These are phyloP conservation scores for Cyclocybe aegerita DNA, from an alignment of 768 basidiomycete species.

Conservation along the genomic window DNA sequence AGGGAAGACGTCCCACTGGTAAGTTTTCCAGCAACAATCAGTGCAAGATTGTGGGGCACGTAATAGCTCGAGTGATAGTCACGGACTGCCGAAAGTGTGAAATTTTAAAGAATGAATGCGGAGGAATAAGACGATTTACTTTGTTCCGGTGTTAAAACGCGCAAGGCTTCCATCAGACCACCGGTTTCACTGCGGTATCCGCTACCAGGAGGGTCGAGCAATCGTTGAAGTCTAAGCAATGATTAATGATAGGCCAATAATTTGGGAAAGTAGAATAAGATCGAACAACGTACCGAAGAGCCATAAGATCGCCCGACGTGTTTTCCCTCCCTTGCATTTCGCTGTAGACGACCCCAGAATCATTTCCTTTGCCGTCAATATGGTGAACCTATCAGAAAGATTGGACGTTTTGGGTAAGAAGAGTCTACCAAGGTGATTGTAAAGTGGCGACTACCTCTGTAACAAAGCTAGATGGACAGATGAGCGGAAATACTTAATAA, in stretches of 20 bases:
- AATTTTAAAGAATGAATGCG: slow-evolving; percentile 4
- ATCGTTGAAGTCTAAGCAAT: slow-evolving; percentile 62
- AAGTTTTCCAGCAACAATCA: slow-evolving; percentile 88
- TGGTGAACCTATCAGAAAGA: slow-evolving; percentile 74
- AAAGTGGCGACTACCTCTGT: slow-evolving; percentile 49
- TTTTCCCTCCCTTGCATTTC: slow-evolving; percentile 98
- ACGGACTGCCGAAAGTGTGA: slow-evolving; percentile 56
- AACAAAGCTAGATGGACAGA: slow-evolving; percentile 37
- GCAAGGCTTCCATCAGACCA: slow-evolving; percentile 89
- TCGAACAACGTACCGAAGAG: slow-evolving; percentile 58
- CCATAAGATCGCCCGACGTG: slow-evolving; percentile 88
- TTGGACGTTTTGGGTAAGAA: not conserved
- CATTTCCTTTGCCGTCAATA: slow-evolving; percentile 84
- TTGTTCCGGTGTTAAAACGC: slow-evolving; percentile 83
- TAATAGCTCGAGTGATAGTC: slow-evolving; percentile 89
- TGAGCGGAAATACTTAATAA: slow-evolving; percentile 7
- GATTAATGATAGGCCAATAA: not conserved
- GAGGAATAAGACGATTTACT: slow-evolving; percentile 46
- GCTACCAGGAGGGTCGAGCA: slow-evolving; percentile 78
- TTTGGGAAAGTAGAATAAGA: slow-evolving; percentile 1
- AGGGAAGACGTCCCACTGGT: slow-evolving; percentile 74
- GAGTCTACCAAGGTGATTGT: not conserved
- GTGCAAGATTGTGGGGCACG: slow-evolving; percentile 88
- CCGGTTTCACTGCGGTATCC: slow-evolving; percentile 97
- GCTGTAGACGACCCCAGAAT: slow-evolving; percentile 95